Evolutionary conservation across 495 filamentous ascomycete genomes (phyloP).

Genomic region (Podospora pseudocomata): DNA sequence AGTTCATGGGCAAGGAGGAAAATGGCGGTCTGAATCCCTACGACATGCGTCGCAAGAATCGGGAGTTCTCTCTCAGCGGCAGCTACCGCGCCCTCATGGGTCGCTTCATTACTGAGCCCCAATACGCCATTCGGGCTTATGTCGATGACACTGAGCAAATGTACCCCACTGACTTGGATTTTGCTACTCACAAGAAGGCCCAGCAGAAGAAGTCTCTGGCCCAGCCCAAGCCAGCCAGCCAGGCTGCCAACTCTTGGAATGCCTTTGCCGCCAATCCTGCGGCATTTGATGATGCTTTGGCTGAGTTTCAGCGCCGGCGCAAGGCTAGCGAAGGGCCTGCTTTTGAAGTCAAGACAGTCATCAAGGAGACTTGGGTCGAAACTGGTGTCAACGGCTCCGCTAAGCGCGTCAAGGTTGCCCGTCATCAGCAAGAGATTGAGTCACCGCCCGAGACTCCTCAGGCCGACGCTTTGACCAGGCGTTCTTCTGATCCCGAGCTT

Average conservation of each 20-base stretch:
- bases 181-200: constrained; percentile 30
- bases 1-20: constrained; percentile 74
- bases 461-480: background rate
- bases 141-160: constrained; percentile 71
- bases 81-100: constrained; percentile 81
- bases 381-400: constrained; percentile 28
- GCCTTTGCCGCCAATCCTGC: constrained; percentile 25
- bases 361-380: constrained; percentile 33
- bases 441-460: background rate
- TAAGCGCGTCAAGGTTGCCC: constrained; percentile 44
- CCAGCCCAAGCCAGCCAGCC: constrained; percentile 2
- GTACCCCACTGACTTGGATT: constrained; percentile 68
- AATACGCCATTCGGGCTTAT: constrained; percentile 67
- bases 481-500: background rate
- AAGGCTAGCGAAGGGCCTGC: constrained; percentile 28
- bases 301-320: constrained; percentile 25
- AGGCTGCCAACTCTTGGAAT: constrained; percentile 17
- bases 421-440: constrained; percentile 25
- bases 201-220: constrained; percentile 13
- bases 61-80: constrained; percentile 84
- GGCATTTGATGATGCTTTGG: constrained; percentile 24
- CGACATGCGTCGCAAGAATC: constrained; percentile 80
- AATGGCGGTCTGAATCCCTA: constrained; percentile 77
- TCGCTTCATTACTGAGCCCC: constrained; percentile 52
- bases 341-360: constrained; percentile 5